Evolutionary conservation across 257 asterid genomes (phyloP).

Genomic region (Rauvolfia tetraphylla): DNA sequence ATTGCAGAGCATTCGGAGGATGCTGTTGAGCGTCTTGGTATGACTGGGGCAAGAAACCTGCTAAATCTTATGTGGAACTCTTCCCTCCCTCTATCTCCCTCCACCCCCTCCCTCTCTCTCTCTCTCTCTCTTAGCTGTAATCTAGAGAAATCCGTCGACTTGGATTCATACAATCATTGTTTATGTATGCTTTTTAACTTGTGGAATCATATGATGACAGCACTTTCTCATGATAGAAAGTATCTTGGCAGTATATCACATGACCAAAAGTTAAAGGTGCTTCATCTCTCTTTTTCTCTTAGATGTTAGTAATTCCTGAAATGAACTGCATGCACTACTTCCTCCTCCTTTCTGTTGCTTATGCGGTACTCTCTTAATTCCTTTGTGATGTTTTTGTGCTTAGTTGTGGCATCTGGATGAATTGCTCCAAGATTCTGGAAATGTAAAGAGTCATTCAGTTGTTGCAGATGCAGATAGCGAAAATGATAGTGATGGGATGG

Average conservation of each 20-base stretch:
- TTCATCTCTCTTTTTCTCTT: slow-evolving; percentile 8
- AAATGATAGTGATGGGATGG: slow-evolving; percentile 72
- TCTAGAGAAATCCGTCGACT: background rate
- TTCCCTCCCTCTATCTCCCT: too few relatives aligned
- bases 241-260: slow-evolving; percentile 92
- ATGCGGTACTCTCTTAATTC: background rate
- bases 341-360: background rate
- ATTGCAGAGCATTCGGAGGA: slow-evolving; percentile 85
- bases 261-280: slow-evolving; percentile 71
- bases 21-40: slow-evolving; percentile 93
- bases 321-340: background rate
- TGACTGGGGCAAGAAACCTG: slow-evolving; percentile 8
- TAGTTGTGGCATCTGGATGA: slow-evolving; percentile 72
- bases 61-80: background rate
- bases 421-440: slow-evolving; percentile 59
- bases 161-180: background rate
- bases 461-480: slow-evolving; percentile 53
- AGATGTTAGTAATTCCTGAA: background rate
- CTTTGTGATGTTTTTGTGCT: background rate
- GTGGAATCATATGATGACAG: slow-evolving; percentile 34
- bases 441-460: slow-evolving; percentile 31
- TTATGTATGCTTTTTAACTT: slow-evolving; percentile 2
- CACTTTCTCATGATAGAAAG: slow-evolving; percentile 82
- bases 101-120: background rate
- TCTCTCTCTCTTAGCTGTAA: background rate